A percentile compares a stretch with the other conserved stretches of the same genome.
phyloP scores from a whole-genome alignment of 768 basidiomycete species.

The Trametes punicea region DNA sequence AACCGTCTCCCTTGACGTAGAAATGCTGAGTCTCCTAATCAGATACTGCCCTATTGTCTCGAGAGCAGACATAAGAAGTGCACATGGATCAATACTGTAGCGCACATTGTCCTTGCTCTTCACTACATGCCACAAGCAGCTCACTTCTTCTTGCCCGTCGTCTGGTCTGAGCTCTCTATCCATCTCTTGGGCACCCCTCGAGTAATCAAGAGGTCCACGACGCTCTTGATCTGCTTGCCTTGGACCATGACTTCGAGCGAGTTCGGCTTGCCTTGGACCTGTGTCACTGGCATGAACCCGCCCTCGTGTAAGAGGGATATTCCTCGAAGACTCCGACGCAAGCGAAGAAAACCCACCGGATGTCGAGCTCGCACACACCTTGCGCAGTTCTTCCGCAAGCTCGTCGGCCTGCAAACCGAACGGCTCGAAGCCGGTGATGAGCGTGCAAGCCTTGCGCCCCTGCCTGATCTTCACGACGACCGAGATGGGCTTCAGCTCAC shows the following conservation, averaged over 20 bases:
- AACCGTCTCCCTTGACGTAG: no score
- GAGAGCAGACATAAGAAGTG: not conserved
- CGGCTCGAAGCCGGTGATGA: slow-evolving; percentile 77
- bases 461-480: slow-evolving; percentile 72
- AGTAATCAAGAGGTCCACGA: slow-evolving; percentile 60
- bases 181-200: slow-evolving; percentile 81
- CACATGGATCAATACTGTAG: not conserved
- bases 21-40: no score
- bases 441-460: slow-evolving; percentile 72
- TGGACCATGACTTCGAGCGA: slow-evolving; percentile 78
- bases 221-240: slow-evolving; percentile 70
- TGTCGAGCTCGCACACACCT: slow-evolving; percentile 75
- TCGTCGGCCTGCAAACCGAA: slow-evolving; percentile 67
- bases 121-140: not conserved
- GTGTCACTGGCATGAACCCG: slow-evolving; percentile 45
- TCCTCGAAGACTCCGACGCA: no score
- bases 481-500: slow-evolving; percentile 64
- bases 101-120: no score
- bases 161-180: slow-evolving; percentile 56
- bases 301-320: not conserved
- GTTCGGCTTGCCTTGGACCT: slow-evolving; percentile 52
- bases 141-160: slow-evolving; percentile 41
- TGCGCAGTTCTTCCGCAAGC: slow-evolving; percentile 76
- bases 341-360: slow-evolving; percentile 47
- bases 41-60: no score